A percentile compares a stretch with the other conserved stretches of the same genome.
phyloP scores from a whole-genome alignment of 116 monocot species.

The Phalaenopsis hybrid region DNA sequence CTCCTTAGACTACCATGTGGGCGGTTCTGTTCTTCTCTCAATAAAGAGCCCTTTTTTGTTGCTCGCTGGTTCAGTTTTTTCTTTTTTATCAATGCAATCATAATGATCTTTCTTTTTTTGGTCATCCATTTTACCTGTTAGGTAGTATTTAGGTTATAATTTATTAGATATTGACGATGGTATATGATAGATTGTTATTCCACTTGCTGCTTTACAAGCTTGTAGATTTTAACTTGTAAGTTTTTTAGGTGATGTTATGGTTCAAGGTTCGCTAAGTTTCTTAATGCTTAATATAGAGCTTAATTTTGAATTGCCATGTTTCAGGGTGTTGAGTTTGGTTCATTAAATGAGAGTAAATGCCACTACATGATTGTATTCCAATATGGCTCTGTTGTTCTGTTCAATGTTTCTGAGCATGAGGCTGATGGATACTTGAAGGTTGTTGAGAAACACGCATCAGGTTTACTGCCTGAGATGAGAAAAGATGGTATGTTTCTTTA shows the following conservation, averaged over 20 bases:
- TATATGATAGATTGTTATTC: background rate
- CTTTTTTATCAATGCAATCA: no score
- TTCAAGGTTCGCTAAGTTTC: background rate
- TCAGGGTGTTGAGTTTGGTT: constrained; percentile 57
- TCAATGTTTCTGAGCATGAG: constrained; percentile 83
- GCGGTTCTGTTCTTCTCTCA: no score
- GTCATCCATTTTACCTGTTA: no score
- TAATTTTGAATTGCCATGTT: constrained; percentile 3
- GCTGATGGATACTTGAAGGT: constrained; percentile 87
- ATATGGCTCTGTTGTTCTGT: constrained; percentile 88
- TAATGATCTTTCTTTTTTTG: no score
- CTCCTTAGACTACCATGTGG: no score
- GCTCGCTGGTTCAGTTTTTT: no score
- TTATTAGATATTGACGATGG: background rate
- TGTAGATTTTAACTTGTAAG: background rate
- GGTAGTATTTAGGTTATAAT: background rate
- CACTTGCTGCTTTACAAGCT: background rate
- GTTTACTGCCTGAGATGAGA: constrained; percentile 75
- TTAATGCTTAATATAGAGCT: background rate
- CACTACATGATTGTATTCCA: constrained; percentile 93
- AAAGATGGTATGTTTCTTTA: constrained; percentile 52
- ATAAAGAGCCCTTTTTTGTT: no score
- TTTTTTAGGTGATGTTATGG: background rate
- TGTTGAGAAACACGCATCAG: constrained; percentile 73
- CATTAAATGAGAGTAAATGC: constrained; percentile 54